Conservation (phyloP, 2,329 filamentous ascomycete species). For the Microdochium paspali region DNA sequence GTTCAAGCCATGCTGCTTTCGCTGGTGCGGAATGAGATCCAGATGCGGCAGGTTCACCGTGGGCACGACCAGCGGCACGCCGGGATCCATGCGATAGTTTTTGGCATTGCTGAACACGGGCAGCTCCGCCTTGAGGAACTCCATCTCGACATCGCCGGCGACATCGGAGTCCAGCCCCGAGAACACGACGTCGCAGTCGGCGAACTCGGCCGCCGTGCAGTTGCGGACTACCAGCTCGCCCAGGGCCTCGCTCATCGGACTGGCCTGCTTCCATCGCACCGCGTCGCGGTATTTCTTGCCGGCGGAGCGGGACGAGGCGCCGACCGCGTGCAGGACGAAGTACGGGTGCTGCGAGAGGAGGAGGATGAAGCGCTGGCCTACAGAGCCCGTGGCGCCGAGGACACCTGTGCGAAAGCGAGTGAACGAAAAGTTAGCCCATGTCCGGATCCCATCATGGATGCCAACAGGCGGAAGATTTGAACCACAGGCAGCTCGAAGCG, state of each 20-base stretch:
- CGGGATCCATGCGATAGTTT: slow-evolving; percentile 85
- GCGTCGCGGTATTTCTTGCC: slow-evolving; percentile 94
- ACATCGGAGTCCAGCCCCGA: slow-evolving; percentile 88
- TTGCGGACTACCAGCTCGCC: slow-evolving; percentile 77
- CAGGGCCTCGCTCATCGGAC: slow-evolving; percentile 66
- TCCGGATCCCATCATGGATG: not conserved
- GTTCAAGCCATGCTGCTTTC: slow-evolving; percentile 58
- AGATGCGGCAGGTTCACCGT: slow-evolving; percentile 89
- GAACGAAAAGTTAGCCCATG: not conserved
- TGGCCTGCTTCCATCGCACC: slow-evolving; percentile 87
- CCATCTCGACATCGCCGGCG: slow-evolving; percentile 85
- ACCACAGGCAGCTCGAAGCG: not conserved
- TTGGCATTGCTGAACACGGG: slow-evolving; percentile 97
- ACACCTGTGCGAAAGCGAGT: slow-evolving; percentile 46
- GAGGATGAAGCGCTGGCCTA: slow-evolving; percentile 92
- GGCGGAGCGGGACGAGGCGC: slow-evolving; percentile 79
- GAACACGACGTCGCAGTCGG: slow-evolving; percentile 88
- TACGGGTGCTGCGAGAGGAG: slow-evolving; percentile 81
- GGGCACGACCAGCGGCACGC: slow-evolving; percentile 88
- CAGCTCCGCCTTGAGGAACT: slow-evolving; percentile 79
- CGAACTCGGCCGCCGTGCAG: slow-evolving; percentile 74
- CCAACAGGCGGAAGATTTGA: not conserved
- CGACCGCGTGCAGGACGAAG: slow-evolving; percentile 79
- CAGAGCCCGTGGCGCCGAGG: slow-evolving; percentile 85
- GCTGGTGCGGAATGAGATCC: slow-evolving; percentile 81